A percentile compares a stretch with the other conserved stretches of the same genome.
These are phyloP conservation scores for Vinca minor DNA, from an alignment of 257 asterid species.

Conservation along the genomic window DNA sequence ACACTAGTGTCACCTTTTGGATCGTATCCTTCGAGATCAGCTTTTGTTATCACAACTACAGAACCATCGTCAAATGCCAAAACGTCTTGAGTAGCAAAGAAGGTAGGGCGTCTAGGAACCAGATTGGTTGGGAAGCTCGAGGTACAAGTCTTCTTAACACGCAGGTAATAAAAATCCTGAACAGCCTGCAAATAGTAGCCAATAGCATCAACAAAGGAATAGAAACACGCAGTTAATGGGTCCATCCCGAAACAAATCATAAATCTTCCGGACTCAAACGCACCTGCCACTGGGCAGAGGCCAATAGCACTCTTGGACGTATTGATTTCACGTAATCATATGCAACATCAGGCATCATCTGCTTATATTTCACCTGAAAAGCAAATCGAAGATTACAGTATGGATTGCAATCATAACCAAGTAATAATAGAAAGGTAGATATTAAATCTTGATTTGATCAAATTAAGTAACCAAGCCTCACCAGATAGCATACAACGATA, in stretches of 20 bases:
- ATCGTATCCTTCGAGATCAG: constrained; percentile 46
- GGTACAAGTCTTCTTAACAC: constrained; percentile 17
- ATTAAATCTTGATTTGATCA: background rate
- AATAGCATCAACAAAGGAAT: constrained; percentile 6
- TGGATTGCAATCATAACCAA: background rate
- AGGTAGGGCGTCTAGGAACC: constrained; percentile 19
- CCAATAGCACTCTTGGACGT: constrained; percentile 55
- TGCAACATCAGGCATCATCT: constrained; percentile 56
- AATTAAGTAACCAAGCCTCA: constrained; percentile 13
- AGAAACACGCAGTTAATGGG: background rate
- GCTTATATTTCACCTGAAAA: constrained; percentile 47
- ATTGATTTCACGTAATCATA: constrained; percentile 54
- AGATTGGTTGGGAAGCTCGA: constrained; percentile 15
- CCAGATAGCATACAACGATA: constrained; percentile 43
- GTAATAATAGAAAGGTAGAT: background rate
- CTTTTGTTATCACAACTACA: constrained; percentile 41
- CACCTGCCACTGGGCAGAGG: constrained; percentile 58
- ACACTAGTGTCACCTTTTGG: constrained; percentile 19
- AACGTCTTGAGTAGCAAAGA: constrained; percentile 22
- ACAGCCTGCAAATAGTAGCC: constrained; percentile 36
- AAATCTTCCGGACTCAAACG: too few species aligned
- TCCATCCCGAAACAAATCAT: background rate
- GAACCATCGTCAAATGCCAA: constrained; percentile 50
- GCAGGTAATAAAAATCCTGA: constrained; percentile 32
- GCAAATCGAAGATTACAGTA: background rate